Evolutionary conservation across 257 asterid species (phyloP), one percentile per base, ranked within the genome.

Genomic region (Salvia hispanica): DNA sequence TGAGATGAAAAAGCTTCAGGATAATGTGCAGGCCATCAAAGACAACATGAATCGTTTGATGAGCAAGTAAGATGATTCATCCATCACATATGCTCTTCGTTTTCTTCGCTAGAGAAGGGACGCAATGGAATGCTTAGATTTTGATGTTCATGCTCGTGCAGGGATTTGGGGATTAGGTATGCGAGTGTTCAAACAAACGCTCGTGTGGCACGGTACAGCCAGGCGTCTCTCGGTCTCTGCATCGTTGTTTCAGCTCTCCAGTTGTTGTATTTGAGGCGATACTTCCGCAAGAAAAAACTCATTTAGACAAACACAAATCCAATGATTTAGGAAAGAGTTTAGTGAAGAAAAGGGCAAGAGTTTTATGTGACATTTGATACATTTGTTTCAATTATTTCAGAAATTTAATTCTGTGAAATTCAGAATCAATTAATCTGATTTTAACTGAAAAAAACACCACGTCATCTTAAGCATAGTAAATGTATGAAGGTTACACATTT

Each of bases 1-100:
- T 52, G 87, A 87, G 84, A 25, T 90, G 70, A 69, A 66, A 70
- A 90, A 81, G 85, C 90, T 88, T 70, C 84, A 86, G 76, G 87
- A 73, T 15, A 34, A n/a, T 10, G 86, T 83, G 57, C 64, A 79
- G 28, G 65, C 82, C 54, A 82, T 86, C 69, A 85, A 53, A 15
- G 80, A 77, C 14, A 83, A 76, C 34, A 58, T 90, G 71, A 62
- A 21, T 58, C 55, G 65, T 55, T 69, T 86, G 34, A 81, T 86
- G 67, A 58, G 40, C 21, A 88, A 39, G 43, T 39, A 39, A 39
- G 31, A 25, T 25, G 3, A 2, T 25, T 25, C 31, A 25, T 39
- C 7, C 43, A 39, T 39, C 43, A 1, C 7, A 39, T 39, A 39
- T 39, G 43, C 7, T 7, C 43, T 39, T 6, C 4, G 43, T 39